Evolutionary conservation across 352 stramenopile species (phyloP).

Genomic region (Elongisporangium anandrum): DNA sequence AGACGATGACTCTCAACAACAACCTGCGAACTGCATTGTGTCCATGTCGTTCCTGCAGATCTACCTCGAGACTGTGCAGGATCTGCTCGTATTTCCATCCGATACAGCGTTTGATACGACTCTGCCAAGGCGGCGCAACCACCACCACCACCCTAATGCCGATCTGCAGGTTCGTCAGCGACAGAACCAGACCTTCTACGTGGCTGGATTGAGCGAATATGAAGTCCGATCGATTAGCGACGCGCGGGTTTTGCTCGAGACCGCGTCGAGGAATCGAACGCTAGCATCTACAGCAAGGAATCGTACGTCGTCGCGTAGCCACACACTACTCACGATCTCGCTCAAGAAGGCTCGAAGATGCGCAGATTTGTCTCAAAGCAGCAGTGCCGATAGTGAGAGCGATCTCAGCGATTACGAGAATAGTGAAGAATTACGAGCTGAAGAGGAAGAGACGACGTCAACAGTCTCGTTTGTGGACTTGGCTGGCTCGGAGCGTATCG

Average conservation of each 20-base stretch:
- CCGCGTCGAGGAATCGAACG: slow-evolving; percentile 42
- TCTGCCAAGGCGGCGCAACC: slow-evolving; percentile 2
- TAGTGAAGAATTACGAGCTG: background rate
- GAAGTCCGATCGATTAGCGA: slow-evolving; percentile 41
- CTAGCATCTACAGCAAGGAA: slow-evolving; percentile 56
- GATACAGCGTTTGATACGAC: background rate
- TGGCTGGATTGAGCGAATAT: slow-evolving; percentile 52
- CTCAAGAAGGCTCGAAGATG: slow-evolving; percentile 16
- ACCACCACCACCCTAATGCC: background rate
- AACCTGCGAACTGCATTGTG: slow-evolving; percentile 7
- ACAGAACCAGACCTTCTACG: slow-evolving; percentile 48
- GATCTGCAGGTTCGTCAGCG: slow-evolving; percentile 51
- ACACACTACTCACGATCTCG: slow-evolving; percentile 63
- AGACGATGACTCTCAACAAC: background rate
- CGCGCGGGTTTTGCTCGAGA: slow-evolving; percentile 37
- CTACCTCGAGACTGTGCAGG: slow-evolving; percentile 72
- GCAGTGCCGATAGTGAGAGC: slow-evolving; percentile 6
- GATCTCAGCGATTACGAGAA: slow-evolving; percentile 4
- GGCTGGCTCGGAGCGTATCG: slow-evolving; percentile 58
- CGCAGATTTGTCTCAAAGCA: slow-evolving; percentile 4
- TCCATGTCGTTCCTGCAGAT: slow-evolving; percentile 70
- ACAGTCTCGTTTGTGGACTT: slow-evolving; percentile 72
- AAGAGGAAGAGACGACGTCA: slow-evolving; percentile 10
- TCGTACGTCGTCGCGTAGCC: slow-evolving; percentile 66
- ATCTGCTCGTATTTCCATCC: slow-evolving; percentile 33